Percentiles rank a stretch among this genome's conserved stretches.
Evolutionary conservation across 345 rosid species (phyloP).

Genomic region (Raphanus sativus): DNA sequence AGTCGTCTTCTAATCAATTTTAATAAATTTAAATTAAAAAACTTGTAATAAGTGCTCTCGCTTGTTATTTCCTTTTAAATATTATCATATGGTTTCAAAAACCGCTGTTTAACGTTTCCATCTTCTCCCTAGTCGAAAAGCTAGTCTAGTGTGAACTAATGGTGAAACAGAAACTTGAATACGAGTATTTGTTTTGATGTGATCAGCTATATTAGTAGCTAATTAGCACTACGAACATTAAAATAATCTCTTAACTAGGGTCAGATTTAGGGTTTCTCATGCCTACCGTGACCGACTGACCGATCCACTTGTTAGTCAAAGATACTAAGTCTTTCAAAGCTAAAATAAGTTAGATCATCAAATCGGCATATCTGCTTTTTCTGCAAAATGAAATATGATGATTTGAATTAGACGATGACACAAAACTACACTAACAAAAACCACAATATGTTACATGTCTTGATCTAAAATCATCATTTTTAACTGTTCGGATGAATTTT

Average conservation of each 20-base stretch:
- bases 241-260: background rate
- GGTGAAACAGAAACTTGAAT: conserved; percentile 4
- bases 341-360: background rate
- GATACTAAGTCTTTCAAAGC: background rate
- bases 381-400: background rate
- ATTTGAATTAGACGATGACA: background rate
- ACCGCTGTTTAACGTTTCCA: background rate
- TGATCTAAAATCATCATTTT: background rate
- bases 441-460: background rate
- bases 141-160: background rate
- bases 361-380: background rate
- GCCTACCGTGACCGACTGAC: conserved; percentile 29
- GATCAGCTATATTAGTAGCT: background rate
- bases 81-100: background rate
- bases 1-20: no score
- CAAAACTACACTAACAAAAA: background rate
- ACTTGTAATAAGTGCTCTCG: background rate
- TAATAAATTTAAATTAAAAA: no score
- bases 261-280: conserved; percentile 16
- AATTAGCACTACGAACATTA: conserved; percentile 17
- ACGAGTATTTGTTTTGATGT: background rate
- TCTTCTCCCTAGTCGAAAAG: conserved; percentile 13
- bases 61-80: background rate
- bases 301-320: conserved; percentile 33
- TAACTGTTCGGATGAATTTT: background rate